Conservation (phyloP, 805 yeast genomes). For the Blastobotrys peoriensis region DNA sequence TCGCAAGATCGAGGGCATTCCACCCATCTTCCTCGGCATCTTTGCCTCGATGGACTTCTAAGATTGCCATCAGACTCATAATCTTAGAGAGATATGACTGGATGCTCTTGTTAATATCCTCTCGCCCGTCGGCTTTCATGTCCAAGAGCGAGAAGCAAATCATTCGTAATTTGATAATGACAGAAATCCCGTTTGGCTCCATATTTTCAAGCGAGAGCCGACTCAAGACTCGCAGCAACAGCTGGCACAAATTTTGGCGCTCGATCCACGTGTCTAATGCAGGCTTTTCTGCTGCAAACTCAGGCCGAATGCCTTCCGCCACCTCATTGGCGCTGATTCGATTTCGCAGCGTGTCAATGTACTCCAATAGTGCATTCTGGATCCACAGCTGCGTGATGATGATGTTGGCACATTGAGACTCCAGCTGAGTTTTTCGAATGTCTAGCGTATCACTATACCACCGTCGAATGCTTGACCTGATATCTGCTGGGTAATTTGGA, state of each 20-base stretch:
- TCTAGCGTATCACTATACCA: neutral
- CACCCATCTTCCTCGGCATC: conserved; percentile 11
- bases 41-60: conserved; percentile 10
- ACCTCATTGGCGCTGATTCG: neutral
- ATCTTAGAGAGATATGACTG: conserved; percentile 11
- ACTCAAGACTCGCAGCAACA: conserved; percentile 7
- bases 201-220: conserved; percentile 11
- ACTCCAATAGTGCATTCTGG: conserved; percentile 9
- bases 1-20: conserved; percentile 7
- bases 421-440: conserved; percentile 7
- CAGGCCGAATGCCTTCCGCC: neutral
- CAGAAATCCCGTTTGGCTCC: conserved; percentile 15
- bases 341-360: conserved; percentile 4
- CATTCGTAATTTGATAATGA: conserved; percentile 9
- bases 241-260: conserved; percentile 10
- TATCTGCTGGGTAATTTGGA: conserved; percentile 2
- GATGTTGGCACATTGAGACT: conserved; percentile 10
- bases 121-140: conserved; percentile 3
- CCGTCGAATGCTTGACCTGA: conserved; percentile 5
- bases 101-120: conserved; percentile 6
- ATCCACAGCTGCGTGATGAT: conserved; percentile 12
- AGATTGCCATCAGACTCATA: conserved; percentile 8
- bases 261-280: conserved; percentile 10
- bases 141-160: conserved; percentile 10
- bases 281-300: neutral